phyloP scores from a whole-genome alignment of 2,329 filamentous ascomycete species.

The Penicillium sp. region DNA sequence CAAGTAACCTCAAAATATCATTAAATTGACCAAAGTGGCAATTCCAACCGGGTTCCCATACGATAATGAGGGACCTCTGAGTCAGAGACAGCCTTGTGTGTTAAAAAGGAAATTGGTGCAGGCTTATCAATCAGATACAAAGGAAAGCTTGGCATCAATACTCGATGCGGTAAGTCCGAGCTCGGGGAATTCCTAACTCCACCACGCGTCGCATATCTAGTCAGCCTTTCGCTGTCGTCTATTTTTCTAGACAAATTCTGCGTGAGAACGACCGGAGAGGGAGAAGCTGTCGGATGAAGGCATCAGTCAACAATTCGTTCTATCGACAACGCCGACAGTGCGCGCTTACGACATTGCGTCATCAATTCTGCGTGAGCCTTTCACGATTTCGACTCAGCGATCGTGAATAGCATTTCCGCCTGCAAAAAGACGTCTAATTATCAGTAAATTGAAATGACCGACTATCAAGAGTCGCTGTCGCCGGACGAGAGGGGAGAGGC shows the following conservation, averaged over 20 bases:
- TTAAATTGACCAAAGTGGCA: background rate
- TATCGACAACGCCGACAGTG: background rate
- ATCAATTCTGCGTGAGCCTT: background rate
- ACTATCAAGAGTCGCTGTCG: constrained; percentile 6
- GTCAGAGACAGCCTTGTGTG: background rate
- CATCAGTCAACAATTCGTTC: background rate
- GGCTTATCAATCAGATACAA: constrained; percentile 7
- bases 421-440: too few species aligned
- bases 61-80: background rate
- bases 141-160: constrained; percentile 5
- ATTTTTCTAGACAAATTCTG: background rate
- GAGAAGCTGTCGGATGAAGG: background rate
- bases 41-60: background rate
- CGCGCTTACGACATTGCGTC: background rate
- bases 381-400: background rate
- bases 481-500: constrained; percentile 9
- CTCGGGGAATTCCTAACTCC: constrained; percentile 1
- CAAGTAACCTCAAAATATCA: background rate
- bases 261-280: background rate
- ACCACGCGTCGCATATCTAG: constrained; percentile 1
- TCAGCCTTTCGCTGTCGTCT: background rate
- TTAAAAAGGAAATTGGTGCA: background rate
- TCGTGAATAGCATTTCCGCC: background rate
- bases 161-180: constrained; percentile 2
- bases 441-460: constrained; percentile 1